Conservation (phyloP, 2,329 filamentous ascomycete genomes). For the Pseudogymnoascus sp. region DNA sequence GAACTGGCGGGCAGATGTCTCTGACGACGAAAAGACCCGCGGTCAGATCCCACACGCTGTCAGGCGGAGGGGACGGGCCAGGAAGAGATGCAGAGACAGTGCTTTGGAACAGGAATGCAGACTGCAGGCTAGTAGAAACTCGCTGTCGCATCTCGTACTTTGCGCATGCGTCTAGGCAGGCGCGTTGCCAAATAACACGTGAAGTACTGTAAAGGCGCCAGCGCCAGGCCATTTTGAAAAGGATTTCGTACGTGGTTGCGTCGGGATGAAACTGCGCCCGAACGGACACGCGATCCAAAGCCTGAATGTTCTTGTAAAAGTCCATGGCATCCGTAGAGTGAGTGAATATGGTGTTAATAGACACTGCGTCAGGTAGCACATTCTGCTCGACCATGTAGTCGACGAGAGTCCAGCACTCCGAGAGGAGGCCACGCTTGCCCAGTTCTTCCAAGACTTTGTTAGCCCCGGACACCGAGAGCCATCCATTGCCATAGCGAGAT, state of each 20-base stretch:
- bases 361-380: neutral
- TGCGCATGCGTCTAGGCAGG: constrained; percentile 4
- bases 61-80: neutral
- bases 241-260: neutral
- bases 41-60: constrained; percentile 1
- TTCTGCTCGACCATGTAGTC: constrained; percentile 3
- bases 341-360: neutral
- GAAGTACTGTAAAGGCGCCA: neutral
- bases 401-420: constrained; percentile 1
- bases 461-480: neutral
- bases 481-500: neutral
- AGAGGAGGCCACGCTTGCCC: neutral
- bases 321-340: neutral
- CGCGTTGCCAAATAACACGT: constrained; percentile 5
- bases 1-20: neutral
- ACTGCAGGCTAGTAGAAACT: neutral
- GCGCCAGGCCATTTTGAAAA: constrained; percentile 3
- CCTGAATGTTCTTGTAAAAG: neutral
- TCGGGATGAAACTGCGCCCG: neutral
- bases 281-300: neutral
- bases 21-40: neutral
- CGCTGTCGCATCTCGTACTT: neutral
- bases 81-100: neutral
- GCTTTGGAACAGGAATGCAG: neutral
- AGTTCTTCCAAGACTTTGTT: constrained; percentile 6